Evolutionary conservation across 805 yeast species (phyloP).

Genomic region (Wickerhamiella nectarea): DNA sequence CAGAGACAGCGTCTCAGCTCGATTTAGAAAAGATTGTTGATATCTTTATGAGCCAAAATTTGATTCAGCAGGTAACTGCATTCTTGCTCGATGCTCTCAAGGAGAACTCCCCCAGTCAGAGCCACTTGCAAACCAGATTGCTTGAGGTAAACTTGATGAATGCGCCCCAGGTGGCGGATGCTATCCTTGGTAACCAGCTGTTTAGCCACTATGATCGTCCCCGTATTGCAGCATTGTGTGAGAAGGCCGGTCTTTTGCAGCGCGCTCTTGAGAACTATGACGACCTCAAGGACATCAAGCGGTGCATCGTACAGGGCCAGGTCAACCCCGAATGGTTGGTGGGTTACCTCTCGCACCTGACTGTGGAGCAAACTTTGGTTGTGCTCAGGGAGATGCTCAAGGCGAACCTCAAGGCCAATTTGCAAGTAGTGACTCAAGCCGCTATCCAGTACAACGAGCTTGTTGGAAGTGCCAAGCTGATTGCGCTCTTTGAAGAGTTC

Average conservation of each 20-base stretch:
- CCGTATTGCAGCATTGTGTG: slow-evolving; percentile 82
- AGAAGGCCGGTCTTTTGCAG: slow-evolving; percentile 89
- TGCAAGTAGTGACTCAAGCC: slow-evolving; percentile 89
- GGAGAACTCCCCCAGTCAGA: slow-evolving; percentile 86
- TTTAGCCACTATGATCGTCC: slow-evolving; percentile 92
- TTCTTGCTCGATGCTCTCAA: slow-evolving; percentile 89
- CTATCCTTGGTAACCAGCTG: slow-evolving; percentile 89
- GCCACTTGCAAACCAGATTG: slow-evolving; percentile 87
- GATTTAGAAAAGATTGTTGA: slow-evolving; percentile 83
- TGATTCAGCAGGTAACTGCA: slow-evolving; percentile 95
- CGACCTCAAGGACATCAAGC: slow-evolving; percentile 86
- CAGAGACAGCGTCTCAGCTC: slow-evolving; percentile 35
- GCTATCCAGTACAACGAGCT: slow-evolving; percentile 93
- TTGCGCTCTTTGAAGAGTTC: slow-evolving; percentile 86
- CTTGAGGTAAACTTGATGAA: slow-evolving; percentile 84
- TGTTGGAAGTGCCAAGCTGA: slow-evolving; percentile 71
- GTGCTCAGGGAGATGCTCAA: slow-evolving; percentile 79
- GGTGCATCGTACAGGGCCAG: slow-evolving; percentile 69
- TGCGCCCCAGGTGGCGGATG: slow-evolving; percentile 99
- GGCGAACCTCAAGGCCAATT: slow-evolving; percentile 65
- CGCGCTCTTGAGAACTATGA: slow-evolving; percentile 94
- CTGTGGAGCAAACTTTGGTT: slow-evolving; percentile 82
- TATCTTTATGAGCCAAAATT: slow-evolving; percentile 85
- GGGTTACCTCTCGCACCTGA: slow-evolving; percentile 79
- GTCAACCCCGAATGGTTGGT: slow-evolving; percentile 92